These are phyloP conservation scores for Ophiostoma angusticollis DNA, from an alignment of 2,329 filamentous ascomycete species.

Conservation along the genomic window DNA sequence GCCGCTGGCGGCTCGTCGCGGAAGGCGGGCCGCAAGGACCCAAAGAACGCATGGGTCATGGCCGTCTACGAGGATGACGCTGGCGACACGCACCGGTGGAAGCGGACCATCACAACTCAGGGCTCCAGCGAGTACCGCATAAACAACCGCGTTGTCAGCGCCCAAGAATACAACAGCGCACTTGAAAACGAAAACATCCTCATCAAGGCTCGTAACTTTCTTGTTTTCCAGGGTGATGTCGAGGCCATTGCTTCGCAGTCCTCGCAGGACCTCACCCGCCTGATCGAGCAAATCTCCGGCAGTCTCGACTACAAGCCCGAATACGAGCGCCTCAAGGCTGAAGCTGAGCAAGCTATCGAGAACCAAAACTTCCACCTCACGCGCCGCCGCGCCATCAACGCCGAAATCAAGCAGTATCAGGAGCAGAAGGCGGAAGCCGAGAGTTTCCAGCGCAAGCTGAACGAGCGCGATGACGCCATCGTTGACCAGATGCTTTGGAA, in stretches of 20 bases:
- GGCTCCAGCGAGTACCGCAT: constrained; percentile 94
- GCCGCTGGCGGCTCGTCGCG: constrained; percentile 43
- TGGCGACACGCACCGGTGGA: constrained; percentile 90
- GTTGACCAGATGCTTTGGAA: constrained; percentile 95
- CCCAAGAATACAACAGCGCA: constrained; percentile 84
- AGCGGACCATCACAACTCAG: constrained; percentile 77
- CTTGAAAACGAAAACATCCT: constrained; percentile 91
- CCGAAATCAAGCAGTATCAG: constrained; percentile 94
- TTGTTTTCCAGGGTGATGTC: constrained; percentile 97
- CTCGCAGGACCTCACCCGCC: constrained; percentile 77
- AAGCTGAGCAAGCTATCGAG: constrained; percentile 76
- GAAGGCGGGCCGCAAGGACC: constrained; percentile 62
- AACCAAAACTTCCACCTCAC: constrained; percentile 82
- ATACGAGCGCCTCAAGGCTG: constrained; percentile 79
- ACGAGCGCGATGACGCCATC: constrained; percentile 81
- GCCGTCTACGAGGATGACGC: constrained; percentile 97
- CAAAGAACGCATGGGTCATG: constrained; percentile 97
- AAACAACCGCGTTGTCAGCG: constrained; percentile 80
- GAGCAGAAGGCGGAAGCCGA: constrained; percentile 95
- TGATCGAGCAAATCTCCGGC: constrained; percentile 96
- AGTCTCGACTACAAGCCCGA: constrained; percentile 89
- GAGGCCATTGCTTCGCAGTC: constrained; percentile 94
- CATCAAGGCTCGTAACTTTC: constrained; percentile 94
- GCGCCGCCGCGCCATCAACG: constrained; percentile 85
- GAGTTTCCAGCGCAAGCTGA: constrained; percentile 78